Evolutionary conservation across 805 yeast genomes (phyloP).

Genomic region (Candida hispaniensis): DNA sequence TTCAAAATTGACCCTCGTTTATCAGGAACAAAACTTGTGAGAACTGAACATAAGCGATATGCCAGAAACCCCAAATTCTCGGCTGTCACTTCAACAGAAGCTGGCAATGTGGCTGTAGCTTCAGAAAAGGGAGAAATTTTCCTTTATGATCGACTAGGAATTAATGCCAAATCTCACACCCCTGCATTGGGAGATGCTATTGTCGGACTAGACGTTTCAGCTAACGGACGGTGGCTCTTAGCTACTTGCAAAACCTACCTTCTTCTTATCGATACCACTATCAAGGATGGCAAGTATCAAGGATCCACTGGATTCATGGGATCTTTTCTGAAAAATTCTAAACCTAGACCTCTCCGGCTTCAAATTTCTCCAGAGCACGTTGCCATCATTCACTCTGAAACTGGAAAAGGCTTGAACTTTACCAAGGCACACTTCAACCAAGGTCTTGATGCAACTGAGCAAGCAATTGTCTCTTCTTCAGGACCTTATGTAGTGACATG

Average conservation of each 20-base stretch:
- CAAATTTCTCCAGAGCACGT: conserved; percentile 62
- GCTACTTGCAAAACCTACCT: conserved; percentile 70
- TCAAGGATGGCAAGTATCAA: conserved; percentile 49
- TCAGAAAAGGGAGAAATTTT: conserved; percentile 66
- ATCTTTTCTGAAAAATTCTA: conserved; percentile 51
- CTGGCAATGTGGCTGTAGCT: conserved; percentile 69
- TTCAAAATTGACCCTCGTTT: conserved; percentile 78
- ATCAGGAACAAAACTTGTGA: conserved; percentile 46
- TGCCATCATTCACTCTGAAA: conserved; percentile 45
- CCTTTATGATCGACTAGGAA: conserved; percentile 61
- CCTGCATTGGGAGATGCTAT: conserved; percentile 78
- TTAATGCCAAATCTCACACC: conserved; percentile 62
- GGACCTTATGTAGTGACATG: conserved; percentile 80
- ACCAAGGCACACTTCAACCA: conserved; percentile 71
- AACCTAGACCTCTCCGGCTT: conserved; percentile 60
- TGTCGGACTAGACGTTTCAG: conserved; percentile 55
- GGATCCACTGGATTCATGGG: conserved; percentile 54
- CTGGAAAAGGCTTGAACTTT: conserved; percentile 43
- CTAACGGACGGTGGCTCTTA: conserved; percentile 71
- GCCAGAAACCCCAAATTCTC: conserved; percentile 46
- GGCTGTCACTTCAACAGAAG: conserved; percentile 57
- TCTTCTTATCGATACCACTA: conserved; percentile 54
- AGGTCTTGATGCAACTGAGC: conserved; percentile 52
- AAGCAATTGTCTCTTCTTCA: conserved; percentile 61
- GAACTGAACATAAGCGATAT: conserved; percentile 43